A percentile compares a stretch with the other conserved stretches of the same genome.
These are phyloP conservation scores for Cenchrus americanus DNA, from an alignment of 176 grass and related monocot species.

Conservation along the genomic window DNA sequence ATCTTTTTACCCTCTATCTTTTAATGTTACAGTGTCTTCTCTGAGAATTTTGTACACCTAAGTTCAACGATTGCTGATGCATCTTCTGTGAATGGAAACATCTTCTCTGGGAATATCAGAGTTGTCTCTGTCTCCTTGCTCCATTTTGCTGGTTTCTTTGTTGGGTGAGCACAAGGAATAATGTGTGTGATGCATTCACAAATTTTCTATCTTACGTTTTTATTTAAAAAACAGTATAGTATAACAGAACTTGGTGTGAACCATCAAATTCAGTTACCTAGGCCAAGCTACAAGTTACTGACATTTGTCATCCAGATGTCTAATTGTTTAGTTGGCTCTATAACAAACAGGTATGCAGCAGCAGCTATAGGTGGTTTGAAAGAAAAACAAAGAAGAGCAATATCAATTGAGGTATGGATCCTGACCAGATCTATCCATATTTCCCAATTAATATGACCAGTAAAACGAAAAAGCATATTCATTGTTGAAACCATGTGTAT, in stretches of 20 bases:
- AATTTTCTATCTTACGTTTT: background rate
- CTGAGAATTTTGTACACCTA: slow-evolving; percentile 73
- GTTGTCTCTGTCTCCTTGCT: slow-evolving; percentile 62
- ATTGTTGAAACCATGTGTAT: background rate
- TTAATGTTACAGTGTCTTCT: slow-evolving; percentile 65
- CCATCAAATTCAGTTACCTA: slow-evolving; percentile 12
- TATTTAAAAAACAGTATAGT: background rate
- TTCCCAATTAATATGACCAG: background rate
- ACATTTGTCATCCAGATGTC: slow-evolving; percentile 4
- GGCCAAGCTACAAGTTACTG: background rate
- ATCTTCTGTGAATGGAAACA: slow-evolving; percentile 39
- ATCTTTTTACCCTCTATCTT: background rate
- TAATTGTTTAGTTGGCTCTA: slow-evolving; percentile 26
- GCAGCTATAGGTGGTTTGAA: slow-evolving; percentile 69
- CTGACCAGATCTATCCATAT: slow-evolving; percentile 2
- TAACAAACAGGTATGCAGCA: slow-evolving; percentile 52
- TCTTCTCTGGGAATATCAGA: slow-evolving; percentile 48
- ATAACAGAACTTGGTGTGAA: background rate
- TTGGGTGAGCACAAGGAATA: slow-evolving; percentile 53
- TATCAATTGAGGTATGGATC: slow-evolving; percentile 78
- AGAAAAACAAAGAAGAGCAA: slow-evolving; percentile 78
- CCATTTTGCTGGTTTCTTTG: slow-evolving; percentile 75
- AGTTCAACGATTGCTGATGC: slow-evolving; percentile 53
- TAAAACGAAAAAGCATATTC: background rate
- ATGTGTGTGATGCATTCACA: background rate